Base-by-base conservation (phyloP, 768 basidiomycete species). In the Hericium erinaceus region DNA sequence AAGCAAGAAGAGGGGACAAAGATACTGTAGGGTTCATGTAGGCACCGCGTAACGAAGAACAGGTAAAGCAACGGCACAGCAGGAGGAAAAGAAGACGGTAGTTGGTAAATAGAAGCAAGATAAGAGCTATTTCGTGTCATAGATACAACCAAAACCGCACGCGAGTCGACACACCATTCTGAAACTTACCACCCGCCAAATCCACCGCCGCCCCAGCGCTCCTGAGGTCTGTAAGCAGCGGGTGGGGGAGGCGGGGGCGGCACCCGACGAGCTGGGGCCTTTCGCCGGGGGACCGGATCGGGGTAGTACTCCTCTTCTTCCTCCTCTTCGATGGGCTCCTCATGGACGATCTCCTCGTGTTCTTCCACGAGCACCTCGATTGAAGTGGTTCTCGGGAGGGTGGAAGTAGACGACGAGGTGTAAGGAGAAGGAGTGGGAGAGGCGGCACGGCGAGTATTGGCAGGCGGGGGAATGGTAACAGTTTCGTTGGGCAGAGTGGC, bases 401-500 rank as follows among this genome's bases (percentile, higher is more conserved):
- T 75, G n/a, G 82, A 76, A 7, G 80, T 78, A 39, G 80, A 76
- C 10, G 79, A 75, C n/a, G 79, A 72, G 20, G 79, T 80, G 28
- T 76, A 75, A 7, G 77, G 78, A 65, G 86, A 82, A 6, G 89
- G 89, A 28, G 81, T 80, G 20, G 89, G 89, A 64, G 80, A 78
- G 28, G 86, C 82, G 58, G 83, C 89, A 64, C 80, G 78, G 60
- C 88, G 87, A 53, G 88, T 90, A 67, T 82, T 87, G 66, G 88
- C 84, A 60, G 89, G 89, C 26, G 87, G 80, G 49, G 87, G 87
- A 61, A 86, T 80, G 54, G 81, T 81, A 65, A 86, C 79, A 61
- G 83, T 83, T 55, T 65, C 61, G 33, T 67, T 67, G 18, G 67
- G 66, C 53, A 65, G 55, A 11, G 66, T 64, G 50, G 66, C 60